phyloP scores from a whole-genome alignment of 768 basidiomycete species.

The Naganishia friedmannii region DNA sequence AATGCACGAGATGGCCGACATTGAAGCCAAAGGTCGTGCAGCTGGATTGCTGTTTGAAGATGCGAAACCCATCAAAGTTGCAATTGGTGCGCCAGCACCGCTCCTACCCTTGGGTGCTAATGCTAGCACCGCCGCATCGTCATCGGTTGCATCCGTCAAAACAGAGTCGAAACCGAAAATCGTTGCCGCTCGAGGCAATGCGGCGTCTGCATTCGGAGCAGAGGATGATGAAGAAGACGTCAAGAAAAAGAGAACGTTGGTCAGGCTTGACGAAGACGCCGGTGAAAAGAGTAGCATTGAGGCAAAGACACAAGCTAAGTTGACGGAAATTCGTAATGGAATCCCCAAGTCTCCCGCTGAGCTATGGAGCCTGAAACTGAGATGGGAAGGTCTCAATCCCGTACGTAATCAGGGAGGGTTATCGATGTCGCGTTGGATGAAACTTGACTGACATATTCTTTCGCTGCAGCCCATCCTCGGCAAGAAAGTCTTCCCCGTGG shows the following conservation, averaged over 20 bases:
- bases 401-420: constrained; percentile 53
- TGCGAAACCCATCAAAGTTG: constrained; percentile 81
- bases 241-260: constrained; percentile 77
- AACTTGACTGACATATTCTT: neutral
- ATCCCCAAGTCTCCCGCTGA: constrained; percentile 73
- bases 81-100: constrained; percentile 60
- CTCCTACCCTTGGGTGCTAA: constrained; percentile 42
- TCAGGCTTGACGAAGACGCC: constrained; percentile 67
- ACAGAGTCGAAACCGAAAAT: constrained; percentile 56
- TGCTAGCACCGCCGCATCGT: constrained; percentile 42
- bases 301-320: constrained; percentile 47
- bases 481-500: constrained; percentile 77
- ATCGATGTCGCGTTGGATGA: neutral
- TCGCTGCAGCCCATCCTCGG: constrained; percentile 67
- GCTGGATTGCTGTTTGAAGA: constrained; percentile 87
- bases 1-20: constrained; percentile 91
- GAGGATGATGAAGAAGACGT: constrained; percentile 86
- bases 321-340: constrained; percentile 71
- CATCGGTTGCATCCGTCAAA: neutral
- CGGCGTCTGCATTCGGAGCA: constrained; percentile 63
- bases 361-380: constrained; percentile 53
- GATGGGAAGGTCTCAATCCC: constrained; percentile 87
- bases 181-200: constrained; percentile 47
- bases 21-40: constrained; percentile 85
- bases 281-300: constrained; percentile 23